Base-by-base conservation (phyloP, 2,329 filamentous ascomycete genomes). In the Beauveria sp. region DNA sequence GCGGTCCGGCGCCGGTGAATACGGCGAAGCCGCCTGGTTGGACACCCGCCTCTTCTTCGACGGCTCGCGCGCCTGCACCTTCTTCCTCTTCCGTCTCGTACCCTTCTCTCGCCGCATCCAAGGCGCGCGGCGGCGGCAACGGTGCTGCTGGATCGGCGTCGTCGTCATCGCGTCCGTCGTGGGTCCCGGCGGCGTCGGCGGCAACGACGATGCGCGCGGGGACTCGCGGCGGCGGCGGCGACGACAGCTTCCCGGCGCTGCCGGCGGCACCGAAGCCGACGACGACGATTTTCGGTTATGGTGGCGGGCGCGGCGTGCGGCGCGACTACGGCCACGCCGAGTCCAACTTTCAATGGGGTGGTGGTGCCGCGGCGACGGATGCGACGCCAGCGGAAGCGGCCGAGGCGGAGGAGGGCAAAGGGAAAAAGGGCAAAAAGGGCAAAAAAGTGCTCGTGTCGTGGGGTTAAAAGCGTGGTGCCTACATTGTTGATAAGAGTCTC, bases 211-310 rank as follows among this genome's bases (percentile, higher is more conserved):
- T 50, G 28, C 60, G 66, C 61, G n/a, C 62, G 42, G 40, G 65
- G 61, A 28, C 68, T 60, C 63, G 68, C 28, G 70, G 69, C 34
- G 74, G 69, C 30, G 30, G 30, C 30, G 73, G 72, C 52, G 75
- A 76, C 50, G 88, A 93, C 64, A 85, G 86, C 0, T 97, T 97
- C 74, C 93, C 93, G 0, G 87, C 91, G 1, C 80, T 97, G 1
- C 93, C 93, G 0, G 81, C 86, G 0, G 92, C 91, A 1, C 82
- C 89, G 0, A 97, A 87, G 68, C 82, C 83, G 3, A 77, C 78
- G 47, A 85, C 82, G 1, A 85, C 82, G 0, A 84, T 87, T 50
- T 86, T 86, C 60, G 83, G 83, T 3, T 86, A 86, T 66, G 84
- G 84, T 2, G 72, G 75, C 5, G 76, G 84, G 4, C 71, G 75